Evolutionary conservation across 202 grass and related monocot genomes (phyloP).

Genomic region (Hordeum pubiflorum): DNA sequence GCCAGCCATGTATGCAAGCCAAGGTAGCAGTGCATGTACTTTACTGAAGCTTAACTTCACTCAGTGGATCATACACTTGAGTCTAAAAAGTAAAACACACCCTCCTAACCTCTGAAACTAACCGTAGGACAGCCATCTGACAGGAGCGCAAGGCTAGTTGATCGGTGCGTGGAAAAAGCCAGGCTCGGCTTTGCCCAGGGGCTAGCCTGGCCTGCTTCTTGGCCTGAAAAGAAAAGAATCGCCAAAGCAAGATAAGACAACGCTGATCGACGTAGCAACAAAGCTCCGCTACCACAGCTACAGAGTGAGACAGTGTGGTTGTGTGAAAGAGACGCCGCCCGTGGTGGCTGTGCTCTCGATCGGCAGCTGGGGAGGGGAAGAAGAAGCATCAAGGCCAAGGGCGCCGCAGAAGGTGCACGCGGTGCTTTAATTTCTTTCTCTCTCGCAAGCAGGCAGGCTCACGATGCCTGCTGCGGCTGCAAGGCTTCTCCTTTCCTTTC

Average conservation of each 20-base stretch:
- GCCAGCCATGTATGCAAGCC: too few species aligned
- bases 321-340: too few species aligned
- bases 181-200: background rate
- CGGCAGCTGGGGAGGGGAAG: too few species aligned
- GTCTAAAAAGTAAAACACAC: too few species aligned
- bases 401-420: background rate
- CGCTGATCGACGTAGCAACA: background rate
- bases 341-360: too few species aligned
- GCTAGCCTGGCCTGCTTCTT: background rate
- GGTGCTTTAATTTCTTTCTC: slow-evolving; percentile 21
- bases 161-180: background rate
- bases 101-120: too few species aligned
- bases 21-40: too few species aligned
- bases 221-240: slow-evolving; percentile 30
- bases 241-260: background rate
- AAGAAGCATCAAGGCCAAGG: background rate
- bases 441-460: slow-evolving; percentile 1
- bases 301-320: background rate
- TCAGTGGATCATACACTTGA: too few species aligned
- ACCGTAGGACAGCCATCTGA: background rate
- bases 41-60: too few species aligned
- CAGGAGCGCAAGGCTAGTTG: background rate
- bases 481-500: background rate
- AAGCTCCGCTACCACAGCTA: background rate
- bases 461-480: background rate